Percentiles rank a stretch among this genome's conserved stretches.
phyloP scores from a whole-genome alignment of 192 early-diverging fungal genomes.

The Podila clonocystis region DNA sequence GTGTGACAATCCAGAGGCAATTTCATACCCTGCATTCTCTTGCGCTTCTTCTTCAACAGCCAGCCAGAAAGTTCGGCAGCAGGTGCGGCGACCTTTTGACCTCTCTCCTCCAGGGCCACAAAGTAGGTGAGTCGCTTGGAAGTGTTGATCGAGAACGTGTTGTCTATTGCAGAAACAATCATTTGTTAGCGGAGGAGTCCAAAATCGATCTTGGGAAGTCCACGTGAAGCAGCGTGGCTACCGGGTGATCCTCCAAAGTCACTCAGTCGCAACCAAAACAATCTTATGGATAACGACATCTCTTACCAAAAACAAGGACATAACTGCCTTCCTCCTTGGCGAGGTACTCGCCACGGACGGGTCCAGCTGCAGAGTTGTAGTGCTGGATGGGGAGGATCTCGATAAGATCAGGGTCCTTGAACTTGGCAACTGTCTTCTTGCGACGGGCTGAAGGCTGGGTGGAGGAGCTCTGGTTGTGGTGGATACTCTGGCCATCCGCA shows the following conservation, averaged over 20 bases:
- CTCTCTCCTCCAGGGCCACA: slow-evolving; percentile 59
- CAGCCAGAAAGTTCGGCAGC: slow-evolving; percentile 61
- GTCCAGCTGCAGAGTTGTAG: slow-evolving; percentile 84
- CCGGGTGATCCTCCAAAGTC: too few species aligned
- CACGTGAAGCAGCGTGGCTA: too few species aligned
- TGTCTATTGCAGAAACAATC: slow-evolving; percentile 45
- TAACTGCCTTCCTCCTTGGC: slow-evolving; percentile 84
- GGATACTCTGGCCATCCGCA: slow-evolving; percentile 14
- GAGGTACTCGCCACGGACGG: slow-evolving; percentile 80
- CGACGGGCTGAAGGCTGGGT: slow-evolving; percentile 35
- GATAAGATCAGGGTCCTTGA: slow-evolving; percentile 70
- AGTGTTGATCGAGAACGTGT: slow-evolving; percentile 66
- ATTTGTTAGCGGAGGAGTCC: too few species aligned
- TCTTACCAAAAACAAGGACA: slow-evolving; percentile 77
- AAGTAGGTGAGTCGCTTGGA: slow-evolving; percentile 64
- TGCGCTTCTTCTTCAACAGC: slow-evolving; percentile 70
- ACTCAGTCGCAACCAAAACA: too few species aligned
- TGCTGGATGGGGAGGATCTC: slow-evolving; percentile 86
- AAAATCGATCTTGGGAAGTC: too few species aligned
- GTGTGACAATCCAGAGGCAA: too few species aligned
- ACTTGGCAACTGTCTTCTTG: slow-evolving; percentile 57
- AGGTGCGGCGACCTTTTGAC: slow-evolving; percentile 5
- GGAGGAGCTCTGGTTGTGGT: slow-evolving; percentile 27
- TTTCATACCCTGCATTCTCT: slow-evolving; percentile 66
- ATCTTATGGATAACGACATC: not conserved